These are phyloP conservation scores for Candolleomyces aberdarensis DNA, from an alignment of 768 basidiomycete species.

Conservation along the genomic window DNA sequence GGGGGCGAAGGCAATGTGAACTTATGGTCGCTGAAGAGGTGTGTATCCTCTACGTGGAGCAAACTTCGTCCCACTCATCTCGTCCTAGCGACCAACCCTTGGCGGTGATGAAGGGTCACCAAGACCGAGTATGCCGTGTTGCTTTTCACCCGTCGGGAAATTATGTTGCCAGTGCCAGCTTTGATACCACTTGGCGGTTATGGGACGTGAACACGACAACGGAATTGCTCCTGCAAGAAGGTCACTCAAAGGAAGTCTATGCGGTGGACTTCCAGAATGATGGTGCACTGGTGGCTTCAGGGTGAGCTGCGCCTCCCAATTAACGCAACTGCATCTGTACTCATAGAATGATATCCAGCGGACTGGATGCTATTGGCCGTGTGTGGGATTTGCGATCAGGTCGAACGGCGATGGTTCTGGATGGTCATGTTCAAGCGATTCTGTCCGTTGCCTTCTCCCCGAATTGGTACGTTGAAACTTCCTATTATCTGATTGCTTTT, in stretches of 20 bases:
- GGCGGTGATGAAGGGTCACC: slow-evolving; percentile 85
- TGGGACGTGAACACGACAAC: slow-evolving; percentile 88
- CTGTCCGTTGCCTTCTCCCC: slow-evolving; percentile 91
- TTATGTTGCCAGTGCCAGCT: slow-evolving; percentile 92
- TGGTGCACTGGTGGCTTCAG: slow-evolving; percentile 89
- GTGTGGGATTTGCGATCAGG: slow-evolving; percentile 98
- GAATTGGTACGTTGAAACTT: slow-evolving; percentile 63
- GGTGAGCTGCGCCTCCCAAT: slow-evolving; percentile 48
- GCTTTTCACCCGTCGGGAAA: slow-evolving; percentile 96
- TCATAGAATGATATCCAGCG: slow-evolving; percentile 43
- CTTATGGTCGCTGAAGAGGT: slow-evolving; percentile 89
- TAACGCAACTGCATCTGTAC: neutral
- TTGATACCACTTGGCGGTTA: slow-evolving; percentile 95
- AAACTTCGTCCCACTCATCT: slow-evolving; percentile 5
- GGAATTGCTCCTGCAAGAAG: slow-evolving; percentile 89
- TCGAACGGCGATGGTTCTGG: slow-evolving; percentile 94
- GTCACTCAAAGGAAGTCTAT: slow-evolving; percentile 96
- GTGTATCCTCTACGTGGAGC: slow-evolving; percentile 12
- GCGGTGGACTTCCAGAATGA: slow-evolving; percentile 95
- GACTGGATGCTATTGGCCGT: slow-evolving; percentile 93
- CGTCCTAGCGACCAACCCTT: slow-evolving; percentile 73
- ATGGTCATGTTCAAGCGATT: slow-evolving; percentile 94
- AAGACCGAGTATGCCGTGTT: slow-evolving; percentile 87
- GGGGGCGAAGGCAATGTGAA: slow-evolving; percentile 85
- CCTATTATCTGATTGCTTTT: neutral